Evolutionary conservation across 306 rosid genomes (phyloP).

Genomic region (Vigna hirtella): DNA sequence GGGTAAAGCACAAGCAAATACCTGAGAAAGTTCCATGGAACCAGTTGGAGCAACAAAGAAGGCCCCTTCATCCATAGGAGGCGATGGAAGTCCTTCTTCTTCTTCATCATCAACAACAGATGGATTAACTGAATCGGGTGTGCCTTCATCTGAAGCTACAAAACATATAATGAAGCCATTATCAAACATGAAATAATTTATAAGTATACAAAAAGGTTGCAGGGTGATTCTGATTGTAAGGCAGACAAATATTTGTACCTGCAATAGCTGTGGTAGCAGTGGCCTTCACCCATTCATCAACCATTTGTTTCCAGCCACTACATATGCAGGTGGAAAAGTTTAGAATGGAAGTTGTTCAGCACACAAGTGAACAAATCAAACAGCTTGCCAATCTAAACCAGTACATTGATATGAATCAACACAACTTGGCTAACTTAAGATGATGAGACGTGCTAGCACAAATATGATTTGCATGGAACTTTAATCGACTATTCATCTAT

Average conservation of each 20-base stretch:
- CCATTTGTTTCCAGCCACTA: slow-evolving; percentile 85
- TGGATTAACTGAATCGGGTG: slow-evolving; percentile 77
- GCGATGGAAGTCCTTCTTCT: slow-evolving; percentile 89
- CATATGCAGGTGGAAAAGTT: slow-evolving; percentile 37
- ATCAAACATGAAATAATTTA: background rate
- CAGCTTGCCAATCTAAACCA: slow-evolving; percentile 13
- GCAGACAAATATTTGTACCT: slow-evolving; percentile 44
- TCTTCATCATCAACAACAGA: slow-evolving; percentile 53
- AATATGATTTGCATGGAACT: slow-evolving; percentile 9
- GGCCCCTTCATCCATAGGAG: slow-evolving; percentile 88
- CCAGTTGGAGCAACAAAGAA: slow-evolving; percentile 68
- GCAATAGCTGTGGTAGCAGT: slow-evolving; percentile 54
- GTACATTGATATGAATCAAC: background rate
- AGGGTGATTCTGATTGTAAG: background rate
- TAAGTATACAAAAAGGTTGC: background rate
- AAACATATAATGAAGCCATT: slow-evolving; percentile 24
- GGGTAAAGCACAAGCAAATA: slow-evolving; percentile 41
- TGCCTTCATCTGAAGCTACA: slow-evolving; percentile 66
- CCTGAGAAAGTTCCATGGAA: slow-evolving; percentile 86
- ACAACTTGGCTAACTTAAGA: slow-evolving; percentile 11
- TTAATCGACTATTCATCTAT: background rate
- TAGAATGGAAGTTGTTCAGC: slow-evolving; percentile 33
- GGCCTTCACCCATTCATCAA: slow-evolving; percentile 78
- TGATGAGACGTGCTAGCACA: background rate
- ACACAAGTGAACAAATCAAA: slow-evolving; percentile 14